Evolutionary conservation across 2,329 filamentous ascomycete genomes (phyloP).

Genomic region (Fusarium equiseti): DNA sequence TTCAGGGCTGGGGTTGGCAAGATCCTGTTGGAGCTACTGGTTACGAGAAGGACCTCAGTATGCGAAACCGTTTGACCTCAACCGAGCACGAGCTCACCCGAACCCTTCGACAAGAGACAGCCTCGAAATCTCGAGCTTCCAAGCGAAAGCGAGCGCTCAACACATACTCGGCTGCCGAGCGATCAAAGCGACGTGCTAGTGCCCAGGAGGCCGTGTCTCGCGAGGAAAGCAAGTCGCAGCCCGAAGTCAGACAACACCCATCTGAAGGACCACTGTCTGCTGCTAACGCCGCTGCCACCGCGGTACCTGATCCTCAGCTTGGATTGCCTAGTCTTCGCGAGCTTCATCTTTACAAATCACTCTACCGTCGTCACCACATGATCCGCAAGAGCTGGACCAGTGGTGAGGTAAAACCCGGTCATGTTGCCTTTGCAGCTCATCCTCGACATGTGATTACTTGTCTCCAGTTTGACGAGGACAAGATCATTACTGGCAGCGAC

Average conservation of each 20-base stretch:
- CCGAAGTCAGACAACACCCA: slow-evolving; percentile 62
- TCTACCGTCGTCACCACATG: slow-evolving; percentile 92
- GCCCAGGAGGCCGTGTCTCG: slow-evolving; percentile 60
- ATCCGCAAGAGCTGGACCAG: slow-evolving; percentile 94
- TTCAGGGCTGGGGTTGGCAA: slow-evolving; percentile 98
- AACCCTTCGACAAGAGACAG: slow-evolving; percentile 56
- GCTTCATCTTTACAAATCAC: slow-evolving; percentile 94
- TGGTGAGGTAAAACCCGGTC: slow-evolving; percentile 83
- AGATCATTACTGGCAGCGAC: slow-evolving; percentile 97
- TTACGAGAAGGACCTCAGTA: slow-evolving; percentile 83
- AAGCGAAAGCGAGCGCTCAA: slow-evolving; percentile 69
- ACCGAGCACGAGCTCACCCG: slow-evolving; percentile 65
- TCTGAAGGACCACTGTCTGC: slow-evolving; percentile 88
- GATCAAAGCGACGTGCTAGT: slow-evolving; percentile 66
- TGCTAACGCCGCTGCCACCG: slow-evolving; percentile 84
- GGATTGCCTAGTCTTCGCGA: slow-evolving; percentile 83
- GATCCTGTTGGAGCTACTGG: slow-evolving; percentile 81
- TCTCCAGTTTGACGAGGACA: slow-evolving; percentile 96
- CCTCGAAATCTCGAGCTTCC: slow-evolving; percentile 61
- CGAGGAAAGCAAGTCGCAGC: slow-evolving; percentile 55
- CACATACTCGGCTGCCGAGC: slow-evolving; percentile 59
- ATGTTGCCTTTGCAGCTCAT: slow-evolving; percentile 96
- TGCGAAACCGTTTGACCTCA: slow-evolving; percentile 64
- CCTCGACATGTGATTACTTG: slow-evolving; percentile 97
- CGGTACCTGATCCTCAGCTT: slow-evolving; percentile 84